Evolutionary conservation across 805 yeast genomes (phyloP), one percentile per base, ranked within the genome.

Genomic region (Lipomyces sp.): DNA sequence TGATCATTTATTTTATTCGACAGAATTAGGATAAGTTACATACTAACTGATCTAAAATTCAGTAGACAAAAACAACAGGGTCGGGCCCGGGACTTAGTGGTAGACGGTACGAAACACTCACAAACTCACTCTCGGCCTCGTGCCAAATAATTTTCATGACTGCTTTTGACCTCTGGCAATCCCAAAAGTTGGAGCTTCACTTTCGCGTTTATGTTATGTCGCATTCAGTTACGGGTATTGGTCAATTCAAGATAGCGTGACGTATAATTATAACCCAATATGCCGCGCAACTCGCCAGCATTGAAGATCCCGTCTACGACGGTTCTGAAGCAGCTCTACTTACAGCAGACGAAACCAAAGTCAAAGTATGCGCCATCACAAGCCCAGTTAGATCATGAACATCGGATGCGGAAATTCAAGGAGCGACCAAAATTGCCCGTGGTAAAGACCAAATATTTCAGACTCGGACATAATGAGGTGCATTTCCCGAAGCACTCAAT

Each of bases 401-500:
- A 57, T 39, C 45, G 18, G 11, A 33, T 53, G 51, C 35, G 35
- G 37, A 68, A 63, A 60, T 62, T 51, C 24, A 18, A 29, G 24
- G 67, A 62, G 15, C 60, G 66, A 1, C 70, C 67, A 8, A 32
- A 29, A 13, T 37, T 63, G 7, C 51, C 51, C 5, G 62, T 67
- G 29, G 56, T 55, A 15, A 24, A 34, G 29, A 68, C 71, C 13
- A 58, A 66, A 50, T 58, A 92, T 81, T 94, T 92, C 84, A 82
- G 81, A 53, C 85, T 90, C 6, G 99, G 99, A 73, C 88, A 86
- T 4, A 86, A 84, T 71, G 82, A 89, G 69, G 81, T 90, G 8
- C 93, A 86, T 76, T 90, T 94, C 77, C 99, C 99, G 39, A 86
- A 87, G 69, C 97, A 96, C 0, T 83, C 94, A 69, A 82, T 94